Conservation (phyloP, 257 asterid species). For the Jasminum sambac region DNA sequence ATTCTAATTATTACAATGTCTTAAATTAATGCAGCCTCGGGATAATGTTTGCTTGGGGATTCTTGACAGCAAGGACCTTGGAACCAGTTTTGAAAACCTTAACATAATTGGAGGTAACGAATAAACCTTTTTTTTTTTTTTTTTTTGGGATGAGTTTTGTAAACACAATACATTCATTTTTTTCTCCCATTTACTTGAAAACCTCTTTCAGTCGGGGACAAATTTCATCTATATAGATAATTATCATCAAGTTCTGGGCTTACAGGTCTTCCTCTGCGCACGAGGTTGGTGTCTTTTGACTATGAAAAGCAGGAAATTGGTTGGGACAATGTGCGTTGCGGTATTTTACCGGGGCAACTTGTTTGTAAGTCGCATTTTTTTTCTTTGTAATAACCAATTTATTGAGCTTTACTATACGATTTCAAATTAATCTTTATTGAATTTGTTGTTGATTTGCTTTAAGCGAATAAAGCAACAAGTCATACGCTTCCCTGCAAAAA, state of each 20-base stretch:
- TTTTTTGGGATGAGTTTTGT: too few relatives aligned
- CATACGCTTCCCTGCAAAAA: not conserved
- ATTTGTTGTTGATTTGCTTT: too few relatives aligned
- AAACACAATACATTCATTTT: too few relatives aligned
- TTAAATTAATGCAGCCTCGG: not conserved
- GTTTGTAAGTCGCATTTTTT: not conserved
- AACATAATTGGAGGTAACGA: constrained; percentile 1
- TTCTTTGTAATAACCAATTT: not conserved
- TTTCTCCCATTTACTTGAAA: too few relatives aligned
- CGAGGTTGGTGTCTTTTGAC: not conserved
- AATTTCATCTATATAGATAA: not conserved
- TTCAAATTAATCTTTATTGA: not conserved
- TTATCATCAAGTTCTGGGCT: not conserved
- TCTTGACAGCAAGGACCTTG: not conserved
- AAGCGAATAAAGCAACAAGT: not conserved
- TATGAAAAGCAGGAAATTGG: not conserved
- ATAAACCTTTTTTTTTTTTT: too few relatives aligned
- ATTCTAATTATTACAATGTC: not conserved
- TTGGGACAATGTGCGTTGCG: not conserved
- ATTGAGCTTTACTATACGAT: not conserved
- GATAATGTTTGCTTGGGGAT: not conserved
- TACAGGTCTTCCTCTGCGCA: not conserved
- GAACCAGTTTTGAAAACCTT: not conserved
- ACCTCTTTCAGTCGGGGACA: too few relatives aligned
- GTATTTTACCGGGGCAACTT: not conserved